Percentiles rank a stretch among this genome's conserved stretches.
Conservation (phyloP, 2,329 filamentous ascomycete species). For the Emergomyces orientalis region DNA sequence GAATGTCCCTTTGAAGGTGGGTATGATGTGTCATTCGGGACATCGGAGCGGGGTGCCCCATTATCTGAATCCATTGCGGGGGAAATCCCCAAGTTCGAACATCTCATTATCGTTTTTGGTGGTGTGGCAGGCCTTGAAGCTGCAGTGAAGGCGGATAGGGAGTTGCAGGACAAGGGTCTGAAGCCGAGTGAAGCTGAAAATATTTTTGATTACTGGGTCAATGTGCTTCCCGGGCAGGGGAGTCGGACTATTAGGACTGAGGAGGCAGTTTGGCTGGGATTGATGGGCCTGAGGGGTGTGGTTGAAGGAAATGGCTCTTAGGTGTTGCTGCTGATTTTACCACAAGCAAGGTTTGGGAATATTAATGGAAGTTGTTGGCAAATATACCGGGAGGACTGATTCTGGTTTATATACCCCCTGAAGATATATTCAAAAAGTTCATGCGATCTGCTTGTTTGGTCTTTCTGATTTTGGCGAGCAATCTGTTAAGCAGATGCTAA, state of each 20-base stretch:
- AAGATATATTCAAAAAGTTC: neutral
- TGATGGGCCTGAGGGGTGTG: slow-evolving; percentile 58
- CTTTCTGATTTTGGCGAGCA: neutral
- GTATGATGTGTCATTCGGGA: slow-evolving; percentile 76
- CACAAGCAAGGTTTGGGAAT: neutral
- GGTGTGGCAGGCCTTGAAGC: slow-evolving; percentile 71
- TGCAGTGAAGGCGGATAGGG: slow-evolving; percentile 55
- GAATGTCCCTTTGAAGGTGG: slow-evolving; percentile 65
- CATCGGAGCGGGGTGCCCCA: slow-evolving; percentile 63
- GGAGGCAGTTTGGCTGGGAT: slow-evolving; percentile 68
- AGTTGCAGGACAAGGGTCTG: slow-evolving; percentile 53
- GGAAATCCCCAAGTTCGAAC: slow-evolving; percentile 45
- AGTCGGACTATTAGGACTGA: slow-evolving; percentile 76
- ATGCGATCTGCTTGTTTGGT: neutral
- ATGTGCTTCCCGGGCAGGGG: slow-evolving; percentile 69
- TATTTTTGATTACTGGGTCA: slow-evolving; percentile 76
- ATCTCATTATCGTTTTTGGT: slow-evolving; percentile 70
- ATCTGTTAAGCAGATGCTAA: neutral
- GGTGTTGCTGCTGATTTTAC: neutral
- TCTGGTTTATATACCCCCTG: neutral
- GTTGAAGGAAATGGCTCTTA: slow-evolving; percentile 24
- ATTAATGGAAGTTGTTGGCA: neutral
- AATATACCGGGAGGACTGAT: neutral
- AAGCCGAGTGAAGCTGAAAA: slow-evolving; percentile 55
- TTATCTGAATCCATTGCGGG: slow-evolving; percentile 33